Conservation (phyloP, 2,329 filamentous ascomycete species). For the Thielaviopsis musarum region DNA sequence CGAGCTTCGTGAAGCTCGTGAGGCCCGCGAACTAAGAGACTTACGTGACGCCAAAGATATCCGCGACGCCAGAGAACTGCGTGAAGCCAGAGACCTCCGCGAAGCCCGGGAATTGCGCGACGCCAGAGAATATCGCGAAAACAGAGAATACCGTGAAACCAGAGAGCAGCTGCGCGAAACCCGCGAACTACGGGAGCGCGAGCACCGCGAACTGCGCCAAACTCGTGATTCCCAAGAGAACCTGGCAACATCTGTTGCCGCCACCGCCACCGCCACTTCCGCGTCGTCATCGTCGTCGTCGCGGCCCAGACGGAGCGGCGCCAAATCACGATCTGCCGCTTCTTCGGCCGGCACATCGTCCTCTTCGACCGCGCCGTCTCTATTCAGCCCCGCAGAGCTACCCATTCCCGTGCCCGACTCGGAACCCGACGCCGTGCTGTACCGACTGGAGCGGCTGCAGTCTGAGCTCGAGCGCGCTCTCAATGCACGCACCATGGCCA, state of each 20-base stretch:
- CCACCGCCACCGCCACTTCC: background rate
- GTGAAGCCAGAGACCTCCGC: slow-evolving; percentile 1
- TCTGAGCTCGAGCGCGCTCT: slow-evolving; percentile 44
- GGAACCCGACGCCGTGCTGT: slow-evolving; percentile 39
- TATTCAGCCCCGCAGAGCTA: slow-evolving; percentile 40
- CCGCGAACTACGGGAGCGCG: background rate
- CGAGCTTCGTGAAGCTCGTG: slow-evolving; percentile 2
- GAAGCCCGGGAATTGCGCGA: slow-evolving; percentile 3
- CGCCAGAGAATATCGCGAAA: background rate
- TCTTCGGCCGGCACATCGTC: slow-evolving; percentile 2
- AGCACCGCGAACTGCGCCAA: background rate
- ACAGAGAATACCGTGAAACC: background rate
- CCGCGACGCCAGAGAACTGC: background rate
- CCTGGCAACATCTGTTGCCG: background rate
- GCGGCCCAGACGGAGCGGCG: slow-evolving; percentile 1
- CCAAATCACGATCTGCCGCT: slow-evolving; percentile 2
- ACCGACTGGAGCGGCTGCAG: slow-evolving; percentile 38
- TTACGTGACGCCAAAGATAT: background rate
- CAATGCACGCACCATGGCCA: slow-evolving; percentile 45
- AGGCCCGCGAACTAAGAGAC: slow-evolving; percentile 1
- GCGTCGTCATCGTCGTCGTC: slow-evolving; percentile 5
- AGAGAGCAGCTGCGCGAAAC: background rate
- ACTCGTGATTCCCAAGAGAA: background rate
- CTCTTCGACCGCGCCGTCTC: slow-evolving; percentile 24
- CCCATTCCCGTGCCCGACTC: slow-evolving; percentile 34